These are phyloP conservation scores for Boletus rex-veris DNA, from an alignment of 768 basidiomycete species.

Conservation along the genomic window DNA sequence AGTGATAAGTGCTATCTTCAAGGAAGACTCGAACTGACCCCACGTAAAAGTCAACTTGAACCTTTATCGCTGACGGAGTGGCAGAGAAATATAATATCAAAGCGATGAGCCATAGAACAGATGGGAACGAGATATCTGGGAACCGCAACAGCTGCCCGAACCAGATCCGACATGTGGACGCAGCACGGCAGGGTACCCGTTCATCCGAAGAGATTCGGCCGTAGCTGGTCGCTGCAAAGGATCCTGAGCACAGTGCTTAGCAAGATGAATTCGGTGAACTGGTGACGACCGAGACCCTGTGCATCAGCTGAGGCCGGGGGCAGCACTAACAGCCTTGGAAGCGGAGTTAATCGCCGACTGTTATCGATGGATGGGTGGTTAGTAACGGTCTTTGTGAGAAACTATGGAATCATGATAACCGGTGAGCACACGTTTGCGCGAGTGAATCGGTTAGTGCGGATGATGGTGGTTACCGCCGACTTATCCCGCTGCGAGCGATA, in stretches of 20 bases:
- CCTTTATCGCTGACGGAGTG: too few species aligned
- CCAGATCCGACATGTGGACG: too few species aligned
- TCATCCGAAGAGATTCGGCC: neutral
- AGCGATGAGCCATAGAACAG: too few species aligned
- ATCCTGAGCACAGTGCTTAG: too few species aligned
- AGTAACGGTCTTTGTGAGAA: neutral
- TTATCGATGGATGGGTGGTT: neutral
- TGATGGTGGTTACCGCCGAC: slow-evolving; percentile 9
- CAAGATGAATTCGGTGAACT: neutral
- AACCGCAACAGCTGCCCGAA: neutral
- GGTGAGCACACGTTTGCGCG: slow-evolving; percentile 9
- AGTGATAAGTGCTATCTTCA: too few species aligned
- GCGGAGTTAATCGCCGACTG: neutral
- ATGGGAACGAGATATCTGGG: too few species aligned
- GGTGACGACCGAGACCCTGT: neutral
- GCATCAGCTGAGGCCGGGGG: neutral
- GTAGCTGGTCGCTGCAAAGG: neutral
- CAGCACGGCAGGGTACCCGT: too few species aligned
- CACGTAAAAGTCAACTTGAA: too few species aligned
- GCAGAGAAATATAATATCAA: too few species aligned
- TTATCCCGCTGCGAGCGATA: slow-evolving; percentile 3
- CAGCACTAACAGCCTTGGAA: neutral
- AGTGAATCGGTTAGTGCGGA: neutral
- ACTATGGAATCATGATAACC: neutral
- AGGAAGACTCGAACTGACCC: too few species aligned